Conservation (phyloP, 306 rosid genomes). For the Pterocarpus santalinus region DNA sequence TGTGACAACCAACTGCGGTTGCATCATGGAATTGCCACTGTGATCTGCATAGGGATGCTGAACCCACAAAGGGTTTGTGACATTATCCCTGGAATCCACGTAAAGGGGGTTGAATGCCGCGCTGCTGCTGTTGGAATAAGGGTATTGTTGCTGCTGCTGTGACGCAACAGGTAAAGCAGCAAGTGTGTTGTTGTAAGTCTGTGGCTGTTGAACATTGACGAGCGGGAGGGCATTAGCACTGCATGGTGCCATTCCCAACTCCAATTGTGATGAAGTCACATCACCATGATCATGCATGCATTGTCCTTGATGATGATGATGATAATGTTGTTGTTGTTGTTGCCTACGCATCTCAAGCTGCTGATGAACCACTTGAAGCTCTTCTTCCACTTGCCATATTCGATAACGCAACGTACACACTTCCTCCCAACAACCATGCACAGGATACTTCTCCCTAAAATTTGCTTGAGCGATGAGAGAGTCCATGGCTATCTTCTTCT, state of each 20-base stretch:
- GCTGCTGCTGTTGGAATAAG: constrained; percentile 57
- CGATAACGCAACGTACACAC: constrained; percentile 61
- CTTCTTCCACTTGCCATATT: constrained; percentile 59
- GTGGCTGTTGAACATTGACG: constrained; percentile 50
- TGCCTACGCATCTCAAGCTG: constrained; percentile 70
- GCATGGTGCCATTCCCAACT: constrained; percentile 63
- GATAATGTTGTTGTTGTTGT: neutral
- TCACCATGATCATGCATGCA: constrained; percentile 49
- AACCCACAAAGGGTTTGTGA: constrained; percentile 58
- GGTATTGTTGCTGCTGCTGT: constrained; percentile 49
- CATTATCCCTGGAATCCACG: constrained; percentile 56
- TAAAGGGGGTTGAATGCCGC: constrained; percentile 51
- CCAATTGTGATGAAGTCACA: constrained; percentile 60
- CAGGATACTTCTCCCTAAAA: constrained; percentile 65
- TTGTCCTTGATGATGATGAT: constrained; percentile 47
- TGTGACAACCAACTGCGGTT: constrained; percentile 47
- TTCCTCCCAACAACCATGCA: constrained; percentile 68
- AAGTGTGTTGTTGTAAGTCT: constrained; percentile 34
- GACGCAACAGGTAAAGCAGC: constrained; percentile 49
- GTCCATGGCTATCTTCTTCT: constrained; percentile 64
- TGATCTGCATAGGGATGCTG: constrained; percentile 37
- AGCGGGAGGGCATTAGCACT: constrained; percentile 51
- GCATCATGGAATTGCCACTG: constrained; percentile 53
- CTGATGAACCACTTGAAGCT: constrained; percentile 62
- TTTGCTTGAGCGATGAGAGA: constrained; percentile 72